phyloP scores from a whole-genome alignment of 768 basidiomycete genomes.

The Exsudoporus frostii region DNA sequence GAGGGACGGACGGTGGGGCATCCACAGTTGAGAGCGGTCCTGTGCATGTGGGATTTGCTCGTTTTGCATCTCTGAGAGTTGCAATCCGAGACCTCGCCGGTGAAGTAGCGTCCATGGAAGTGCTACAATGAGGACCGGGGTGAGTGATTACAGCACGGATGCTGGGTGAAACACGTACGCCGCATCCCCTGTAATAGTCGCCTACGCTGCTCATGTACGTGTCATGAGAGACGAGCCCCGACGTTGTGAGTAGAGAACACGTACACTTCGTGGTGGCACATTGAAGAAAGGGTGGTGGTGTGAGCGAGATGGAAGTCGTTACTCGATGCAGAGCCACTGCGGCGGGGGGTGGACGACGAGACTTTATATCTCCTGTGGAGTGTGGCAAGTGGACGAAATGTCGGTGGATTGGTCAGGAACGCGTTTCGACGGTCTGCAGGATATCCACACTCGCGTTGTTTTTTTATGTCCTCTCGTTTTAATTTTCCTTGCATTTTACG shows the following conservation, averaged over 20 bases:
- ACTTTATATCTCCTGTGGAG: slow-evolving; percentile 8
- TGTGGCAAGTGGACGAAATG: slow-evolving; percentile 1
- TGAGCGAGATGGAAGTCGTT: too few species aligned
- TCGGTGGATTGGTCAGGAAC: neutral
- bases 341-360: neutral
- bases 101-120: slow-evolving; percentile 38
- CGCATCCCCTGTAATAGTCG: slow-evolving; percentile 37
- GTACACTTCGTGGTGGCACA: slow-evolving; percentile 39
- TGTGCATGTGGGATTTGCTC: slow-evolving; percentile 34
- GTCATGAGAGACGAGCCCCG: slow-evolving; percentile 1
- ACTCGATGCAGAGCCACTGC: neutral
- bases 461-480: too few species aligned
- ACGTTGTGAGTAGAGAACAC: neutral
- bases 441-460: neutral
- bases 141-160: slow-evolving; percentile 4
- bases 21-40: slow-evolving; percentile 33
- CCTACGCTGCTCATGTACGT: slow-evolving; percentile 26
- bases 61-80: slow-evolving; percentile 32
- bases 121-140: slow-evolving; percentile 20
- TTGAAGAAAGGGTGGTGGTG: slow-evolving; percentile 4
- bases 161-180: slow-evolving; percentile 19
- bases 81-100: slow-evolving; percentile 32
- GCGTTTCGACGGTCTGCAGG: neutral
- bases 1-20: slow-evolving; percentile 26
- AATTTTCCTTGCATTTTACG: neutral